Percentiles rank a stretch among this genome's conserved stretches.
Conservation (phyloP, 106 monocot genomes). For the Dioscorea dumetorum region DNA sequence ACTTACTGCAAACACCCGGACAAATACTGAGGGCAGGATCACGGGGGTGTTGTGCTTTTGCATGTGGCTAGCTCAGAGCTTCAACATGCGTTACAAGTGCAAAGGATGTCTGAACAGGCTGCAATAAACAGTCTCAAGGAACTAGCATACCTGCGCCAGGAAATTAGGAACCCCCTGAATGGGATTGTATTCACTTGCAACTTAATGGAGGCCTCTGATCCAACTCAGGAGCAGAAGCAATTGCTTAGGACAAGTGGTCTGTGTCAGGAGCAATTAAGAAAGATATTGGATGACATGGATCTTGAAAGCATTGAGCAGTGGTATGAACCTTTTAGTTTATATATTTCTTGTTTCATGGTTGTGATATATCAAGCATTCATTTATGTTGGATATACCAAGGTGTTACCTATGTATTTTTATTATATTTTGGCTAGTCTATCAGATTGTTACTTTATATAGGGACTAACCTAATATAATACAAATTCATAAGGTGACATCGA, state of each 20-base stretch:
- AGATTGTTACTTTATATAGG: too few species aligned
- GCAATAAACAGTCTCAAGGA: conserved; percentile 59
- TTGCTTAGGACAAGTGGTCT: conserved; percentile 45
- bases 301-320: conserved; percentile 77
- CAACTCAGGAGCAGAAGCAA: conserved; percentile 52
- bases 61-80: conserved; percentile 75
- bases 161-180: conserved; percentile 68
- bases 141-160: conserved; percentile 48
- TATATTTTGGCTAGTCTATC: too few species aligned
- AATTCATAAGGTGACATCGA: too few species aligned
- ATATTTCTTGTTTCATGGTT: neutral
- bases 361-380: neutral
- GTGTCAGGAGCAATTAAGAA: conserved; percentile 67
- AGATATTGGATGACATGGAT: conserved; percentile 67
- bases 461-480: too few species aligned
- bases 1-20: conserved; percentile 64
- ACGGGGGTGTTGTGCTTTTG: conserved; percentile 80
- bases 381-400: too few species aligned
- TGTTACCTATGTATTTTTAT: too few species aligned
- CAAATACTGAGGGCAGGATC: conserved; percentile 52
- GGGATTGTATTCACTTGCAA: conserved; percentile 58
- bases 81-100: conserved; percentile 62
- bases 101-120: conserved; percentile 55
- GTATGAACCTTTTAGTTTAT: conserved; percentile 24
- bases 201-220: conserved; percentile 55